Base-by-base conservation (phyloP, 768 basidiomycete species). In the Tephrocybe sp. region DNA sequence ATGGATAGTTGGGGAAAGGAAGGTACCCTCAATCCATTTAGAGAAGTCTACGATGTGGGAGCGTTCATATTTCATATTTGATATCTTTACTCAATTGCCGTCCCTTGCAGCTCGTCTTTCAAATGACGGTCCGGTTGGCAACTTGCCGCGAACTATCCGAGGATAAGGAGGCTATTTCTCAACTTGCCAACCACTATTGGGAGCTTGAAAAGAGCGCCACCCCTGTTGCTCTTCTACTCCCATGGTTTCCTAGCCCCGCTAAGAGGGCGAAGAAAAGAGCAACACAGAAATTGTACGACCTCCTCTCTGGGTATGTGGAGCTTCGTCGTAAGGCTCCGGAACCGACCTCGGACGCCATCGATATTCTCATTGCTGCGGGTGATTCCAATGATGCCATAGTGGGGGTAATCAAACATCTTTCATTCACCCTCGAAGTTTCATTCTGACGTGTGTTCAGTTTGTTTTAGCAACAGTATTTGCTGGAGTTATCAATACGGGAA, bases 401-500 rank as follows among this genome's bases (percentile, higher is more conserved):
- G 27, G 58, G 54, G 4, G 62, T 64, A 42, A 53, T 61, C 27
- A 24, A 0, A 15, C 6, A 13, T 39, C n/a, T 19, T 18, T 1
- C 6, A 18, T 43, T 1, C 5, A 18, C 40, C 18, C 18, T 16
- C 40, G 21, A 9, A 21, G 26, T 19, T 8, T 37, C 5, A 19
- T 8, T 49, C 32, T n/a, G 30, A 13, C 31, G 5, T 24, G 27
- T 2, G 18, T 35, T 27, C 49, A 69, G 65, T 64, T 68, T 16
- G 60, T 69, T 16, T 52, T 73, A 3, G 61, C 61, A 9, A 55
- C 67, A 13, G 53, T 73, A 15, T 71, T 71, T 47, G 70, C 70
- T n/a, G 71, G 68, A 5, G 61, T 68, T 5, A 51, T 66, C 25
- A 71, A 70, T 55, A 71, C 69, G 2, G 66, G 69, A 12, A 62